phyloP scores from a whole-genome alignment of 2,329 filamentous ascomycete genomes.

The Exophiala xenobiotica region DNA sequence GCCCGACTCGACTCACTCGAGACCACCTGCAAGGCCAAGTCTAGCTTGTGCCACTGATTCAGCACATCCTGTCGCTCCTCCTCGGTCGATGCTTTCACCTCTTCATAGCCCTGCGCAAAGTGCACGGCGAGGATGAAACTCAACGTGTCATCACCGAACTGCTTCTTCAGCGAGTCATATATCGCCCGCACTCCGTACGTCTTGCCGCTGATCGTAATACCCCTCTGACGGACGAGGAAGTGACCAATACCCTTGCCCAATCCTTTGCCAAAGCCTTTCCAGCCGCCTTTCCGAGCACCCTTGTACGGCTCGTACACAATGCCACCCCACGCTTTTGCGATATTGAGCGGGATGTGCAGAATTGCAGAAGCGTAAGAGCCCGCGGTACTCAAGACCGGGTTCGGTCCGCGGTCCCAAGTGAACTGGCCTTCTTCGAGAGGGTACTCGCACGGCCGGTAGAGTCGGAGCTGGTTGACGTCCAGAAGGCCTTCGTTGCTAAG shows the following conservation, averaged over 20 bases:
- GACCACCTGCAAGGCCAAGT: constrained; percentile 13
- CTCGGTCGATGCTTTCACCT: constrained; percentile 27
- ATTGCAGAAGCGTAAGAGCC: constrained; percentile 70
- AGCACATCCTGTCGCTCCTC: constrained; percentile 32
- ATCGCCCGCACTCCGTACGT: constrained; percentile 29
- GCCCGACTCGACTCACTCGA: background rate
- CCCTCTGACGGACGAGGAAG: constrained; percentile 64
- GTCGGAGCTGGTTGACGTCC: constrained; percentile 67
- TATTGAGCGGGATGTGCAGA: constrained; percentile 66
- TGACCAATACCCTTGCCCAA: constrained; percentile 56
- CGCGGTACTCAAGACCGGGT: constrained; percentile 72
- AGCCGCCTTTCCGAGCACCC: constrained; percentile 43
- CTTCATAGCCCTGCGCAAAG: constrained; percentile 32
- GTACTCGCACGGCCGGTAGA: constrained; percentile 66
- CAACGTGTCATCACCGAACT: constrained; percentile 28
- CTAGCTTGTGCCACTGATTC: constrained; percentile 29
- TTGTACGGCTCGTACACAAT: constrained; percentile 45
- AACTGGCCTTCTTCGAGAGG: constrained; percentile 58
- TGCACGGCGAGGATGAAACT: constrained; percentile 34
- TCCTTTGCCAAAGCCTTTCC: constrained; percentile 43
- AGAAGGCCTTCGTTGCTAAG: constrained; percentile 64
- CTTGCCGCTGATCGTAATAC: constrained; percentile 15
- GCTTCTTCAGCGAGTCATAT: constrained; percentile 30
- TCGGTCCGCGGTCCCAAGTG: constrained; percentile 46
- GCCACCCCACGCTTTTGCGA: constrained; percentile 47